Base-by-base conservation (phyloP, 129 eudicot species). In the Sambucus nigra region DNA sequence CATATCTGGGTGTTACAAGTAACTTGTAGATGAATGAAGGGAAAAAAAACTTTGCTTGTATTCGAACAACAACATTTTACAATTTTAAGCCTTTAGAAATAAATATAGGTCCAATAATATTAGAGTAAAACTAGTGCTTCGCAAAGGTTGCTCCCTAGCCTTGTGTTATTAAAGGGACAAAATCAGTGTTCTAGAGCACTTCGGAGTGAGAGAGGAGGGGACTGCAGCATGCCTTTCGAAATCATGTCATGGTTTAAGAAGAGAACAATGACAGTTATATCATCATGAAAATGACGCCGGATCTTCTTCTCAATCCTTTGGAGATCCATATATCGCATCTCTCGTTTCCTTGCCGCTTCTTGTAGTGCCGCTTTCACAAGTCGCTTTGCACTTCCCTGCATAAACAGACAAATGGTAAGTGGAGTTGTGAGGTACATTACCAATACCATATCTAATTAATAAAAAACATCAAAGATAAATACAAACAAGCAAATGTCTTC, bases 211-310 rank as follows among this genome's bases (percentile, higher is more conserved):
- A 80, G 61, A 23, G 57, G 47, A 47, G 73, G 73, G 16, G 47
- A 69, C 16, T 69, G 76, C 24, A 57, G 47, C 18, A 54, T 15
- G 18, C 76, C 77, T 72, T 68, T 76, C 32, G 57, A 46, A 62
- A 76, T 76, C 25, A 76, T 74, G 50, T 72, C 83, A 62, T 80
- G 80, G 65, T 80, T 76, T 53, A 80, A 25, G 70, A 69, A 80
- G 66, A 80, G 65, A 24, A 80, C 75, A 53, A 80, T 76, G 27
- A 80, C 88, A 47, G 88, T 80, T 66, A 80, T 80, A 47, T 80
- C 87, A 60, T 80, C 87, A 48, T 80, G 87, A 50, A 80, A 80
- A 68, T 80, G 83, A 29, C 88, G 88, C 38, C 88, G 56, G 35
- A 80, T 83, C 51, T 80, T 63, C 76, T 72, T 76, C 58, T 80